Evolutionary conservation across 306 rosid species (phyloP), one percentile per base, ranked within the genome.

Genomic region (Rosa lucieae): DNA sequence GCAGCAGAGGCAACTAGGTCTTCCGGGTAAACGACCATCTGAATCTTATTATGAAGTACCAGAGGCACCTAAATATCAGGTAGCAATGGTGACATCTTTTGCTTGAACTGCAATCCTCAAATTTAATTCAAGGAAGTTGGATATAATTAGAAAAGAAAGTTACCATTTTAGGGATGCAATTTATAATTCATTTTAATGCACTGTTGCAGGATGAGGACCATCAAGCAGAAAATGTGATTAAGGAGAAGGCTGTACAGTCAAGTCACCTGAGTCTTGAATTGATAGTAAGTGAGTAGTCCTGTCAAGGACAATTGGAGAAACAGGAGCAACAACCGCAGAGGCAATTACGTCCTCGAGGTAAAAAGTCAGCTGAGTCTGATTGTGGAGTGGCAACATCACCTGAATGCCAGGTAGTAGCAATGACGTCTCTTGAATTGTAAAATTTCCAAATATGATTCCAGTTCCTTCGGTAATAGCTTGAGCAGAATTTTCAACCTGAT

Each of bases 281-380:
- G 37, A 21, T 20, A 69, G 20, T 5, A 69, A 69, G 51, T 21
- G 73, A 21, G 53, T 53, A 44, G 21, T 18, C 55, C 5, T 69
- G 32, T 69, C 35, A 43, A 44, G 21, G 26, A 21, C 53, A 43
- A 69, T 51, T 10, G 53, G 73, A 42, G 51, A 10, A 43, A 42
- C 53, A 68, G 35, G 53, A 43, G 35, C 29, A 44, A 32, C 23
- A 29, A 14, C 40, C 4, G 12, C 42, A 48, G 43, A 14, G 61
- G 75, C 61, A 71, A 48, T 39, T 13, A 52, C 8, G 3, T 71
- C 43, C 42, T 71, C 26, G 1, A 44, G 21, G 13, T 48, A 71
- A 26, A 29, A 71, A 71, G 40, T 20, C 59, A 71, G 23, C 55
- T 46, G 61, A 71, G 37, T 71, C 75, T 48, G 61, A 17, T 48